A percentile compares a stretch with the other conserved stretches of the same genome.
Evolutionary conservation across 179 eudicot species (phyloP).

Genomic region (Silene vulgaris): DNA sequence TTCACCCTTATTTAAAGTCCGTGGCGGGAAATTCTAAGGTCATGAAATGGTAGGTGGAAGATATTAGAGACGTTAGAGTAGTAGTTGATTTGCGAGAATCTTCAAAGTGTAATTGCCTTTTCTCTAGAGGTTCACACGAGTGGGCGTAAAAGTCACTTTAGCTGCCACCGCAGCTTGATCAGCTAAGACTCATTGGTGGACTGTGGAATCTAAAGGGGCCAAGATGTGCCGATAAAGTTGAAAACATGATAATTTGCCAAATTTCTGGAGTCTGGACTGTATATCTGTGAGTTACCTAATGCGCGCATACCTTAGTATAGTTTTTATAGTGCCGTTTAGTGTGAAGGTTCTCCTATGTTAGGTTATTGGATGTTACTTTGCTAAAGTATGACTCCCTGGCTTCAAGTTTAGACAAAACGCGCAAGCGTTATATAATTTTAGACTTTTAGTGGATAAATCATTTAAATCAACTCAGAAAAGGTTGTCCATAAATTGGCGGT

Average conservation of each 20-base stretch:
- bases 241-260: neutral
- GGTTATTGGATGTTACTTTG: too few species aligned
- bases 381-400: too few species aligned
- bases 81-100: constrained; percentile 12
- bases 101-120: constrained; percentile 16
- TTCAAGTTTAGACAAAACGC: too few species aligned
- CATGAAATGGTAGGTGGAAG: constrained; percentile 16
- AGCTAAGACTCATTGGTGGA: constrained; percentile 20
- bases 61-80: constrained; percentile 16
- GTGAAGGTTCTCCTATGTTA: too few species aligned
- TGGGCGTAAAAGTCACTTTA: constrained; percentile 31
- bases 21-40: constrained; percentile 26
- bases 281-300: too few species aligned
- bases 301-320: neutral
- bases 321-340: too few species aligned
- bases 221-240: constrained; percentile 17
- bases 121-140: constrained; percentile 25
- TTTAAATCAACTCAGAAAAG: neutral
- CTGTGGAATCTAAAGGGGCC: constrained; percentile 25
- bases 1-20: neutral
- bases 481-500: neutral
- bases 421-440: too few species aligned
- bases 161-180: constrained; percentile 14
- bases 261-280: neutral
- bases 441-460: neutral